Evolutionary conservation across 345 rosid genomes (phyloP).

Genomic region (Brassica carinata): DNA sequence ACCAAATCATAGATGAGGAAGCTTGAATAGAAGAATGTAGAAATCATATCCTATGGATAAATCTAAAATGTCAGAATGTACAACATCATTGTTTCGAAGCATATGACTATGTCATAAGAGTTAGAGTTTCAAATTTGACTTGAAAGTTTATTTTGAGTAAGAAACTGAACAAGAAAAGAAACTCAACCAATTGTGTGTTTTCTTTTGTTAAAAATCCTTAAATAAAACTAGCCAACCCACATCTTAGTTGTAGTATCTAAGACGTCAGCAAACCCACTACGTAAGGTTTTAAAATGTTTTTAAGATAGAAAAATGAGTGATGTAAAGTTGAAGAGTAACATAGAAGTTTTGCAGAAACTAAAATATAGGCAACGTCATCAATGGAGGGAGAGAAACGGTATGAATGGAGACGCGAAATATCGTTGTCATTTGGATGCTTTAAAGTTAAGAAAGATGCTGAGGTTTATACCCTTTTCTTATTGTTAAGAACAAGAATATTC

Average conservation of each 20-base stretch:
- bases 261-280: constrained; percentile 25
- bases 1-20: no score
- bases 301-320: neutral
- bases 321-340: constrained; percentile 2
- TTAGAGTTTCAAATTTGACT: neutral
- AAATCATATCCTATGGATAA: neutral
- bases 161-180: neutral
- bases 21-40: no score
- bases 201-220: neutral
- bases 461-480: constrained; percentile 32
- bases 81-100: neutral
- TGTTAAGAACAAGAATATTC: constrained; percentile 21
- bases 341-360: constrained; percentile 4
- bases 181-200: neutral
- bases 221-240: constrained; percentile 2
- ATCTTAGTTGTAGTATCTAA: neutral
- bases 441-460: constrained; percentile 28
- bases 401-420: constrained; percentile 28
- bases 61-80: neutral
- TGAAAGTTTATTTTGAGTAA: neutral
- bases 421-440: constrained; percentile 4
- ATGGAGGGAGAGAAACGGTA: neutral
- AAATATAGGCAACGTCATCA: neutral
- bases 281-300: neutral
- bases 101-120: constrained; percentile 5